phyloP scores from a whole-genome alignment of 441 rosid species.

The Breynia disticha region DNA sequence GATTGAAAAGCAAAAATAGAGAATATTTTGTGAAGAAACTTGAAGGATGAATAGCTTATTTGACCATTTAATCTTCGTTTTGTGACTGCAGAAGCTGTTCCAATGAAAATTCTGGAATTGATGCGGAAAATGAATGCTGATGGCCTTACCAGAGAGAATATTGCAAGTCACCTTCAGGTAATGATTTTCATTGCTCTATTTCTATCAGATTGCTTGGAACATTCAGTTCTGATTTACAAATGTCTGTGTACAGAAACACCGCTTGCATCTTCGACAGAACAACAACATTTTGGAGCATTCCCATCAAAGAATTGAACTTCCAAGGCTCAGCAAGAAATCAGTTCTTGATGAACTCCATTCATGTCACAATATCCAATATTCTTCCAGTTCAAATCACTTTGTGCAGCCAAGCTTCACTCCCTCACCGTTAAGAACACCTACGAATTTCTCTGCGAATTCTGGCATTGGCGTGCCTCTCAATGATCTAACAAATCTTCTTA shows the following conservation, averaged over 20 bases:
- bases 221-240: not conserved
- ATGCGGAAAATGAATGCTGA: constrained; percentile 23
- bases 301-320: too few species aligned
- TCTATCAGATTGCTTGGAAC: not conserved
- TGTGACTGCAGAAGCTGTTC: constrained; percentile 24
- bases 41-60: not conserved
- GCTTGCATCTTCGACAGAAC: constrained; percentile 15
- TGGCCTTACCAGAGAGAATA: constrained; percentile 24
- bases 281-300: not conserved
- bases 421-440: not conserved
- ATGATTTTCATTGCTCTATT: too few species aligned
- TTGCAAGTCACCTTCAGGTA: constrained; percentile 42
- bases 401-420: not conserved
- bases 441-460: not conserved
- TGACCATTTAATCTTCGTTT: not conserved
- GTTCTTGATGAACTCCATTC: constrained; percentile 4
- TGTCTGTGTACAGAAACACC: constrained; percentile 21
- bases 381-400: not conserved
- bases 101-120: constrained; percentile 30
- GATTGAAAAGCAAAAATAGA: too few species aligned
- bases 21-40: too few species aligned
- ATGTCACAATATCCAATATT: not conserved
- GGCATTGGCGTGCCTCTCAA: not conserved
- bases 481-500: not conserved
- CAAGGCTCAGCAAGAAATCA: not conserved